Base-by-base conservation (phyloP, 2,329 filamentous ascomycete species). In the Calonectria pseudoreteaudii region DNA sequence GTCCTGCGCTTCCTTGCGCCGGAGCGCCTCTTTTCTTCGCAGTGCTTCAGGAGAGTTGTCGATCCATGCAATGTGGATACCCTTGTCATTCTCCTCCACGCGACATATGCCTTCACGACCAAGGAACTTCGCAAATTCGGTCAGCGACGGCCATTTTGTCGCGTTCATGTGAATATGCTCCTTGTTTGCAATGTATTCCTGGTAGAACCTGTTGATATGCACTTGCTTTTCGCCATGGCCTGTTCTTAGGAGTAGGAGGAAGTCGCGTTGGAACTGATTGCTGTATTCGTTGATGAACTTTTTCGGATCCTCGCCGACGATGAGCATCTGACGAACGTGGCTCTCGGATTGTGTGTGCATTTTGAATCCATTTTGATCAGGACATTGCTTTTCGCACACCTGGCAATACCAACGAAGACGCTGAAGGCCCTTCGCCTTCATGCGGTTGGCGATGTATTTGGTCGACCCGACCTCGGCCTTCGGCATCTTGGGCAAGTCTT, bases 111-210 rank as follows among this genome's bases (percentile, higher is more conserved):
- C 94, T 83, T 98, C 95, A 28, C 94, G 87, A 0, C 96, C 96
- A 1, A 99, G 86, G 80, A 94, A 87, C 82, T 98, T 98, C 18
- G 94, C 95, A 82, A 98, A 98, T 80, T 98, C 95, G 3, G 95
- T 96, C 79, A 99, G 86, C 68, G 91, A 94, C 5, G 93, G 91
- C 95, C 95, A 98, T 80, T 93, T 93, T 0, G 97, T 98, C 10
- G 95, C 89, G 84, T 98, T 98, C 94, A 98, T 95, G 83, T 98
- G 97, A 11, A 97, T 88, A 82, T 98, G 96, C 80, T 95, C 90
- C 84, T 96, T 95, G 78, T 96, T 93, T 20, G 92, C 90, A 78
- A 98, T 98, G 80, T 98, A 97, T 44, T 96, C 93, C 83, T 98
- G 95, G 85, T 99, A 99, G 84, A 98, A 98, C 75, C 94, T 93